These are phyloP conservation scores for Penicillium crystallinum DNA, from an alignment of 495 filamentous ascomycete genomes.

Conservation along the genomic window DNA sequence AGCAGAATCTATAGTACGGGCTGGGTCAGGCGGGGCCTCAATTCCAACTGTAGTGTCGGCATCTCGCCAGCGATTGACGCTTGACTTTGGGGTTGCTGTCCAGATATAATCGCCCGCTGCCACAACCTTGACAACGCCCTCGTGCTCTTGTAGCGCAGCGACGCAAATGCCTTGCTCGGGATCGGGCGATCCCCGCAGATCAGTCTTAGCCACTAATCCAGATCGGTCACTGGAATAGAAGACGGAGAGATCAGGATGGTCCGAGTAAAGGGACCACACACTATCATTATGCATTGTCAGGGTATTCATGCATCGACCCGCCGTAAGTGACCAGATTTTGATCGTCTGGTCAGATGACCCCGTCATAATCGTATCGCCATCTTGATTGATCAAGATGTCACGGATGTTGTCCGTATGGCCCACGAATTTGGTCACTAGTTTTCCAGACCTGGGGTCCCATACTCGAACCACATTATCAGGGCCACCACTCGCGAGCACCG, in stretches of 20 bases:
- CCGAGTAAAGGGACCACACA: slow-evolving; percentile 92
- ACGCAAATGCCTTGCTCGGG: slow-evolving; percentile 86
- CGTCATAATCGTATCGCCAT: slow-evolving; percentile 86
- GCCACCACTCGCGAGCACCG: slow-evolving; percentile 83
- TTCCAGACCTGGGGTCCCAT: slow-evolving; percentile 88
- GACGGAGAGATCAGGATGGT: slow-evolving; percentile 75
- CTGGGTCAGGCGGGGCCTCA: slow-evolving; percentile 50
- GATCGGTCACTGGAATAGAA: slow-evolving; percentile 94
- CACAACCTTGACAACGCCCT: slow-evolving; percentile 80
- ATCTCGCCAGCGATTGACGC: slow-evolving; percentile 90
- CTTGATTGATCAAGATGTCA: slow-evolving; percentile 80
- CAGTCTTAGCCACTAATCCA: slow-evolving; percentile 90
- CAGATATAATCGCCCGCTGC: slow-evolving; percentile 78
- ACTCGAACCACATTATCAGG: slow-evolving; percentile 89
- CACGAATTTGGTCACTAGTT: slow-evolving; percentile 90
- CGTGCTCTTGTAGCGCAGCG: slow-evolving; percentile 84
- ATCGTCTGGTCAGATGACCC: slow-evolving; percentile 95
- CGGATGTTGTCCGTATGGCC: slow-evolving; percentile 97
- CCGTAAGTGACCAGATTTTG: slow-evolving; percentile 95
- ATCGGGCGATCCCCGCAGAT: slow-evolving; percentile 69
- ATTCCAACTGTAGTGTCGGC: slow-evolving; percentile 67
- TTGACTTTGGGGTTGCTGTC: slow-evolving; percentile 90
- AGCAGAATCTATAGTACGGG: slow-evolving; percentile 37
- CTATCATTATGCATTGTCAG: slow-evolving; percentile 98
- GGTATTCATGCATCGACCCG: slow-evolving; percentile 93